Evolutionary conservation across 139 green algal species (phyloP).

Genomic region (Volvox africanus): DNA sequence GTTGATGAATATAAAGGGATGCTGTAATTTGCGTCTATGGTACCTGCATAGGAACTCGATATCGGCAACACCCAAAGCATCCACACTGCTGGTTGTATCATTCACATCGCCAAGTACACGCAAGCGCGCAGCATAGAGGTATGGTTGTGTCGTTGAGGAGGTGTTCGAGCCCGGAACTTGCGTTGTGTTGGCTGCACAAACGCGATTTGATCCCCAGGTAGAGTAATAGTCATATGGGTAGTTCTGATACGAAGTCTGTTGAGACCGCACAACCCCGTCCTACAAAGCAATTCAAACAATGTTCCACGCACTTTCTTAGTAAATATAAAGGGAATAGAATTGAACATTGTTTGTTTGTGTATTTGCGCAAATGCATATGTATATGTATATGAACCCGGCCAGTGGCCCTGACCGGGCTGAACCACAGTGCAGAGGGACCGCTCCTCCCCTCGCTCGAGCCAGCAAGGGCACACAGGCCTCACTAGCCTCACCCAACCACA

Average conservation of each 20-base stretch:
- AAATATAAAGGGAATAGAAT: too few relatives aligned
- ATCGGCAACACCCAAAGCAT: constrained; percentile 3
- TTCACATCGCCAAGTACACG: not conserved
- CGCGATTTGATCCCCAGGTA: not conserved
- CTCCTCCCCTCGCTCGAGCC: too few relatives aligned
- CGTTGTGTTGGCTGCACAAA: not conserved
- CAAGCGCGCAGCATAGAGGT: not conserved
- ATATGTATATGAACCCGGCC: too few relatives aligned
- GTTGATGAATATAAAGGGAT: too few relatives aligned
- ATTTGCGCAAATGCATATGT: too few relatives aligned
- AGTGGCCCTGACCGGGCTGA: too few relatives aligned
- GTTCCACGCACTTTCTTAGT: too few relatives aligned
- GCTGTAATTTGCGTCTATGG: too few relatives aligned
- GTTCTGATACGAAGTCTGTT: not conserved
- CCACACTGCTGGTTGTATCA: not conserved
- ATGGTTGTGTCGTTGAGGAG: not conserved
- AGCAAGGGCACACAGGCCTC: too few relatives aligned
- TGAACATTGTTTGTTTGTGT: too few relatives aligned
- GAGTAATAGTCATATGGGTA: not conserved
- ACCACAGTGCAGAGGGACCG: too few relatives aligned
- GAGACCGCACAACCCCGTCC: not conserved
- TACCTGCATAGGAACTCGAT: constrained; percentile 23
- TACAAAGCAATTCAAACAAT: not conserved
- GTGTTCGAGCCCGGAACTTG: not conserved
- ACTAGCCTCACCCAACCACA: too few relatives aligned